Evolutionary conservation across 345 rosid species (phyloP).

Genomic region (Brassica juncea): DNA sequence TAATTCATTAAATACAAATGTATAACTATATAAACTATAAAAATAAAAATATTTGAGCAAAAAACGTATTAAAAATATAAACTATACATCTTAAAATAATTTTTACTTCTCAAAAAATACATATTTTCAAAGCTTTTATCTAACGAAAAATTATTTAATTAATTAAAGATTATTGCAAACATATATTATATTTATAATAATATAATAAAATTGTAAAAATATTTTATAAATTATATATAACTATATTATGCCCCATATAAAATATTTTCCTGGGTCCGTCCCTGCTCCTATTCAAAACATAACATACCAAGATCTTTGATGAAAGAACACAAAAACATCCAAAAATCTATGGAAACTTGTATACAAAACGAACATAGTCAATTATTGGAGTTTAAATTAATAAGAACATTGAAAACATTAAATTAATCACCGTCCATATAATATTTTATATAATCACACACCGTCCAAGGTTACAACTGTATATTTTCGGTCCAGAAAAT

Average conservation of each 20-base stretch:
- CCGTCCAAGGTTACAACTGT: constrained; percentile 35
- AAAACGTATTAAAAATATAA: too few species aligned
- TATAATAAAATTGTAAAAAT: background rate
- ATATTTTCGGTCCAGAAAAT: constrained; percentile 13
- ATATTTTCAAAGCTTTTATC: too few species aligned
- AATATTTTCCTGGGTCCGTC: too few species aligned
- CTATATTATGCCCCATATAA: too few species aligned
- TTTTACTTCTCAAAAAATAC: too few species aligned
- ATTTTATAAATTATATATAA: too few species aligned
- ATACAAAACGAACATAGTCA: constrained; percentile 8
- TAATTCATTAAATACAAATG: background rate
- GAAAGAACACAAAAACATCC: background rate
- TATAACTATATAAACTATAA: too few species aligned
- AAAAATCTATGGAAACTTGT: background rate
- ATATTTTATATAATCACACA: constrained; percentile 24
- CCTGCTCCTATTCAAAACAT: too few species aligned
- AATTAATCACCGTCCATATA: constrained; percentile 31
- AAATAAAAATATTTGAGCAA: too few species aligned
- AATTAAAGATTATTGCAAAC: background rate
- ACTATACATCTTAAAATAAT: too few species aligned
- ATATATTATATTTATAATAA: too few species aligned
- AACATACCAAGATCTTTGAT: background rate
- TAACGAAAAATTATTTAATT: too few species aligned
- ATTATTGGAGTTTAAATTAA: constrained; percentile 11
- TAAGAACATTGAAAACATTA: constrained; percentile 3